A percentile compares a stretch with the other conserved stretches of the same genome.
These are phyloP conservation scores for Podospora appendiculata DNA, from an alignment of 495 filamentous ascomycete genomes.

Conservation along the genomic window DNA sequence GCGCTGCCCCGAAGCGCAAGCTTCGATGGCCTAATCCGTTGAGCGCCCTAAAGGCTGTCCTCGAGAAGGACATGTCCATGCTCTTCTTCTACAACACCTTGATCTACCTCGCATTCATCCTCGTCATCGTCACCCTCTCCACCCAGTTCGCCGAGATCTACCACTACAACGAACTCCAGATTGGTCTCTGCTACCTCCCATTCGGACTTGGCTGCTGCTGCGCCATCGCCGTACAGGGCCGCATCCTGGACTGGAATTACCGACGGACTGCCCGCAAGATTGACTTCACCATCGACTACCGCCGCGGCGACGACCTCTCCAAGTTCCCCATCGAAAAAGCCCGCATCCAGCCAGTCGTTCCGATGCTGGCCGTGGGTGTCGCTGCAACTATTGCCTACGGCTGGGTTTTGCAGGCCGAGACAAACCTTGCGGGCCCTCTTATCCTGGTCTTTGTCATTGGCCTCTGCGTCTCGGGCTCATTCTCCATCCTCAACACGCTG, in stretches of 20 bases:
- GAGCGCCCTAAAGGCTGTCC: constrained; percentile 54
- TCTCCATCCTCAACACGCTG: constrained; percentile 41
- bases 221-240: constrained; percentile 58
- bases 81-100: constrained; percentile 38
- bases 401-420: constrained; percentile 45
- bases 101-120: constrained; percentile 43
- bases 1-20: constrained; percentile 29
- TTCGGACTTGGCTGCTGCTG: constrained; percentile 61
- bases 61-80: constrained; percentile 52
- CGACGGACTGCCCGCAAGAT: constrained; percentile 39
- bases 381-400: constrained; percentile 44
- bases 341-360: constrained; percentile 47
- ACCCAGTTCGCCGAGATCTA: constrained; percentile 57
- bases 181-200: constrained; percentile 55
- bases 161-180: constrained; percentile 55
- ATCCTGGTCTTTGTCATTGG: constrained; percentile 50
- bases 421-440: constrained; percentile 42
- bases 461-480: constrained; percentile 44
- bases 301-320: constrained; percentile 42
- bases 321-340: constrained; percentile 60
- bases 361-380: constrained; percentile 34
- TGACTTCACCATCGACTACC: constrained; percentile 41
- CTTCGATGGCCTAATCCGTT: constrained; percentile 64
- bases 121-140: constrained; percentile 44
- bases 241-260: constrained; percentile 50